A percentile compares a stretch with the other conserved stretches of the same genome.
These are phyloP conservation scores for Paspalum vaginatum DNA, from an alignment of 176 grass and related monocot genomes.

Conservation along the genomic window DNA sequence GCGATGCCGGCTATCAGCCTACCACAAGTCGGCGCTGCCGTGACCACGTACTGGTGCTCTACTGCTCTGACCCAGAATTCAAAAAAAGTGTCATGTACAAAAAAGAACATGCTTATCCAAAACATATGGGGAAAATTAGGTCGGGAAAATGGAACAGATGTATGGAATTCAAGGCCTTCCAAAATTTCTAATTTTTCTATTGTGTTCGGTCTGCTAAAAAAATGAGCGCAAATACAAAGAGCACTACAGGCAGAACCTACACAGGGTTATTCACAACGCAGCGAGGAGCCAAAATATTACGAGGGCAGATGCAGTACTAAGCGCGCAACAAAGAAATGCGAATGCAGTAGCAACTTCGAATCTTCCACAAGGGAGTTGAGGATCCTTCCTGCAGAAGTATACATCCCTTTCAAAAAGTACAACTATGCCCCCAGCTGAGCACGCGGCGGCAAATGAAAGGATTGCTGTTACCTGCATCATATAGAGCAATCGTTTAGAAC, in stretches of 20 bases:
- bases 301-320: slow-evolving; percentile 65
- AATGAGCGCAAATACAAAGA: slow-evolving; percentile 28
- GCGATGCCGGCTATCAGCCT: neutral
- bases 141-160: neutral
- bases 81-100: too few species aligned
- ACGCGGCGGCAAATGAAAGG: slow-evolving; percentile 79
- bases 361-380: slow-evolving; percentile 63
- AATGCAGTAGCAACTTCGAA: slow-evolving; percentile 73
- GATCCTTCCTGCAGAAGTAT: slow-evolving; percentile 58
- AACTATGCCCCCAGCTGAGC: slow-evolving; percentile 81
- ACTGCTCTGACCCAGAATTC: too few species aligned
- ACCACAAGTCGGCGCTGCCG: neutral
- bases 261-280: slow-evolving; percentile 59
- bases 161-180: slow-evolving; percentile 9
- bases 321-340: slow-evolving; percentile 77
- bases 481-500: slow-evolving; percentile 18
- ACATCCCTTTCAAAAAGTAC: slow-evolving; percentile 75
- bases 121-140: neutral
- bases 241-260: slow-evolving; percentile 38
- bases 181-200: neutral
- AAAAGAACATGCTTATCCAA: neutral
- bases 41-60: neutral
- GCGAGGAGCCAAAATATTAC: slow-evolving; percentile 87
- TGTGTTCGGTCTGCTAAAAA: slow-evolving; percentile 1
- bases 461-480: slow-evolving; percentile 67